Evolutionary conservation across 208 protist species (phyloP), one percentile per base, ranked within the genome.

Genomic region (Trypanosoma mega): DNA sequence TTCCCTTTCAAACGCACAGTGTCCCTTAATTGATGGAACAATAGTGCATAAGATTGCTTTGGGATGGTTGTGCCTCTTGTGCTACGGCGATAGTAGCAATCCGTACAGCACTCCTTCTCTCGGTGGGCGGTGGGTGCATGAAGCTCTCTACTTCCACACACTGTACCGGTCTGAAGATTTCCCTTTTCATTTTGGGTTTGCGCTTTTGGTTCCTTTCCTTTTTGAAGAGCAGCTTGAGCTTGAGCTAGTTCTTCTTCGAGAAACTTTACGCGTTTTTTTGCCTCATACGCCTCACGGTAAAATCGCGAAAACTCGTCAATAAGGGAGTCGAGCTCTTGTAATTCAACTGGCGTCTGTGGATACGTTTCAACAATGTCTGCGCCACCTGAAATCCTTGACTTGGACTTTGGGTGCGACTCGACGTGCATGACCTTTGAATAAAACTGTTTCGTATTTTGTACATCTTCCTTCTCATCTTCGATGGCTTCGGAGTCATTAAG

Each of bases 261-360:
- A 41, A 66, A 45, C 46, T 63, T 20, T 9, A 88, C 52, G 18
- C 69, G 72, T 53, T 78, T 45, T 47, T 82, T 67, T 31, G 57
- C 67, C 16, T 67, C 47, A 44, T 72, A 80, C 0, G 76, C 59
- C 18, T 61, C 39, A 4, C 63, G 34, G 50, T 85, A 92, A 44
- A 89, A 92, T 9, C 43, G 18, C 26, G 59, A 63, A 55, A 92
- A 89, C 72, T 92, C 79, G 21, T 92, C 81, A 9, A 88, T 73
- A 9, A 92, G 70, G 7, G 72, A 80, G 47, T 92, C 81, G 27
- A 89, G 33, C 48, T 89, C 85, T 46, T 87, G 72, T 62, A 84
- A 54, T 27, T 91, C 84, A 12, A 70, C 70, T 14, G 79, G 48
- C n/a, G n/a, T n/a, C n/a, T n/a, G n/a, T n/a, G n/a, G 16, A 76